Percentiles rank a stretch among this genome's conserved stretches.
These are phyloP conservation scores for Paratinospora sagittata DNA, from an alignment of 164 flowering plant species.

Conservation along the genomic window DNA sequence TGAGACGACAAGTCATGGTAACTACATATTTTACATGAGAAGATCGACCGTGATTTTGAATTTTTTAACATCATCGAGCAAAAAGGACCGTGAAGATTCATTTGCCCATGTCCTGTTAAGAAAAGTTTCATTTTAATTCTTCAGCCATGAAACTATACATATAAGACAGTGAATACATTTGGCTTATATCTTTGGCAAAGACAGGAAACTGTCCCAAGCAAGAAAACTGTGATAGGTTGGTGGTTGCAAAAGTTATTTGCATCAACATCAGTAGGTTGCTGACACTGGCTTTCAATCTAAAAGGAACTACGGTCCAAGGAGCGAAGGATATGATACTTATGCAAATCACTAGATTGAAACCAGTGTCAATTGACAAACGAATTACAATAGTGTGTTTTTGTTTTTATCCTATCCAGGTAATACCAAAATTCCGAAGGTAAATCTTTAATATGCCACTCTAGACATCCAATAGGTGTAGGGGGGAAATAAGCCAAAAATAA, in stretches of 20 bases:
- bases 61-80: neutral
- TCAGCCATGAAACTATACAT: too few relatives aligned
- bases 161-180: too few relatives aligned
- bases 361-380: neutral
- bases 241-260: neutral
- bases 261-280: conserved; percentile 4
- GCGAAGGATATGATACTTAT: neutral
- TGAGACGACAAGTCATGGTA: too few relatives aligned
- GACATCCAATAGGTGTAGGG: neutral
- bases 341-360: neutral
- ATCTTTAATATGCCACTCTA: neutral
- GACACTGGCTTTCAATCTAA: neutral
- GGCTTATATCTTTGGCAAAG: too few relatives aligned
- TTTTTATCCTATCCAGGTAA: neutral
- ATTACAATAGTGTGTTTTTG: too few relatives aligned
- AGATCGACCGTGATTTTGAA: neutral
- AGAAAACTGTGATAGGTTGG: too few relatives aligned
- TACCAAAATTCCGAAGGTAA: conserved; percentile 2
- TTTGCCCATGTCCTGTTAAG: neutral
- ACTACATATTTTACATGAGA: neutral
- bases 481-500: neutral
- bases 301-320: too few relatives aligned
- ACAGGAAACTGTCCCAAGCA: too few relatives aligned
- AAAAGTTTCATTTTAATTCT: neutral
- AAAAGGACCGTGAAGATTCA: neutral